Evolutionary conservation across 2,329 filamentous ascomycete species (phyloP).

Genomic region (Phyllosticta ampelicida): DNA sequence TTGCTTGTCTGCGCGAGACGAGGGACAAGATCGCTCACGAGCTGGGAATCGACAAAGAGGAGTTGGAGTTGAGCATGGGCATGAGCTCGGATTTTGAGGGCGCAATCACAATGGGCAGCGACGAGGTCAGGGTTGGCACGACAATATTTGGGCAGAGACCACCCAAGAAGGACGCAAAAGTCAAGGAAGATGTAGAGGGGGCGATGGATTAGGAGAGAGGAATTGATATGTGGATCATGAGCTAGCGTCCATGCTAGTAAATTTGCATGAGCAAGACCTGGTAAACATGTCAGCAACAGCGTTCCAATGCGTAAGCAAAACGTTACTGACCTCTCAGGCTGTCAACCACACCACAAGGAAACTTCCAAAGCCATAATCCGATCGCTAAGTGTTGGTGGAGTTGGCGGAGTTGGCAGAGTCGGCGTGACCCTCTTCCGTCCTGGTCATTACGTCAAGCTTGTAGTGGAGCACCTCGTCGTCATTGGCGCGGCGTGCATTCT

Average conservation of each 20-base stretch:
- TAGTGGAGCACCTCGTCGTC: not conserved
- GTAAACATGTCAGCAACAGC: not conserved
- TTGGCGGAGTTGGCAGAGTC: not conserved
- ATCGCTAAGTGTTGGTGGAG: not conserved
- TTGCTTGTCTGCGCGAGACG: slow-evolving; percentile 56
- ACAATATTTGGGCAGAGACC: slow-evolving; percentile 86
- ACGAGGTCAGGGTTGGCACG: slow-evolving; percentile 84
- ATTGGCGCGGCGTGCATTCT: not conserved
- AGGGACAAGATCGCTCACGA: slow-evolving; percentile 58
- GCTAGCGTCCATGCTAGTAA: not conserved
- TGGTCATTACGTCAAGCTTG: not conserved
- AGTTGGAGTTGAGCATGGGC: slow-evolving; percentile 88
- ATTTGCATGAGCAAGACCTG: not conserved
- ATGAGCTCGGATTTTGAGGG: slow-evolving; percentile 97
- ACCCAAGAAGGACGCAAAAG: slow-evolving; percentile 65
- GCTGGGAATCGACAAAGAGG: slow-evolving; percentile 43
- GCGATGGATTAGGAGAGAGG: slow-evolving; percentile 4
- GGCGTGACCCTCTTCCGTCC: not conserved
- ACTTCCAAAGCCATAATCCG: not conserved
- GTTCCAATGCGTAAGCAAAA: not conserved
- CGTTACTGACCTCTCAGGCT: not conserved
- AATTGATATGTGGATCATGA: not conserved
- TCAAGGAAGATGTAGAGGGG: slow-evolving; percentile 30
- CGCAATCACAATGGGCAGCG: slow-evolving; percentile 71
- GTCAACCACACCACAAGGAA: not conserved